Conservation (phyloP, 2,329 filamentous ascomycete genomes). For the Talaromyces amestolkiae region DNA sequence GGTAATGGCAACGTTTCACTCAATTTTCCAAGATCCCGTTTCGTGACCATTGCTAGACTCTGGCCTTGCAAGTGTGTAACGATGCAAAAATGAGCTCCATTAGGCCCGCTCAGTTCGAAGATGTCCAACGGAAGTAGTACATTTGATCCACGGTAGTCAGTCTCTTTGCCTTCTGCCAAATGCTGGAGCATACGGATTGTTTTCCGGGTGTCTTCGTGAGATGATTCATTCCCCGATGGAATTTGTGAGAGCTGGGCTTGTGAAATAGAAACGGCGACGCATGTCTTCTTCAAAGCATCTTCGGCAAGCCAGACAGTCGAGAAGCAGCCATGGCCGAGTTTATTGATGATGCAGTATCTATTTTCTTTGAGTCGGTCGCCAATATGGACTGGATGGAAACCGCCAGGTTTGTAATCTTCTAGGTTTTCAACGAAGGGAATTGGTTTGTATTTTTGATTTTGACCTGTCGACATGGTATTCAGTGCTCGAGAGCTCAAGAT, state of each 20-base stretch:
- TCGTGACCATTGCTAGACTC: background rate
- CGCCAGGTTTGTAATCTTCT: background rate
- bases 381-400: background rate
- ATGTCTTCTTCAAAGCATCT: background rate
- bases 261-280: background rate
- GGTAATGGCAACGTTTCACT: background rate
- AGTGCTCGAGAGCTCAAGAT: background rate
- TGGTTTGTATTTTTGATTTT: background rate
- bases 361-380: background rate
- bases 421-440: background rate
- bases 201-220: background rate
- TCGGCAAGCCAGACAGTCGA: background rate
- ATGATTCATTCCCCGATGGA: background rate
- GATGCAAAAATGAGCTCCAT: background rate
- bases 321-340: background rate
- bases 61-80: background rate
- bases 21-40: background rate
- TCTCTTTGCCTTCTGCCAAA: background rate
- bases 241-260: background rate
- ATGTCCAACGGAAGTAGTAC: background rate
- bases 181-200: background rate
- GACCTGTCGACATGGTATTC: background rate
- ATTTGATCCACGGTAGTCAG: background rate
- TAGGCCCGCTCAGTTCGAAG: background rate
- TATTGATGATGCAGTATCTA: background rate